Conservation (phyloP, 805 yeast species). For the Candida broadrunensis region DNA sequence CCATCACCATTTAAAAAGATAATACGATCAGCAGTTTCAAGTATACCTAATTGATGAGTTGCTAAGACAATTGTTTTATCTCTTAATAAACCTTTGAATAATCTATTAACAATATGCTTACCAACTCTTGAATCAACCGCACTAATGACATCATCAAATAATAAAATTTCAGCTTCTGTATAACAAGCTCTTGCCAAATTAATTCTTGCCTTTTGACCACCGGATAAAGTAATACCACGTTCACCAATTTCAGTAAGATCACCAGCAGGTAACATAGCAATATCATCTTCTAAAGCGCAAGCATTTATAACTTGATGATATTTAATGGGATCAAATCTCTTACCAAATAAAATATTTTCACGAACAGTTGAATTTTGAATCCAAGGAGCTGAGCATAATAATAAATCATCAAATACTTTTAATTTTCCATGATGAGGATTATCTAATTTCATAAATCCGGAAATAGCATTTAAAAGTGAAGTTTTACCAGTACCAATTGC, state of each 20-base stretch:
- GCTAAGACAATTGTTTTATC: slow-evolving; percentile 38
- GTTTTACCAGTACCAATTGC: slow-evolving; percentile 44
- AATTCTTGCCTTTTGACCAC: slow-evolving; percentile 46
- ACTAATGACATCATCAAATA: slow-evolving; percentile 43
- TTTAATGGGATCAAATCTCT: slow-evolving; percentile 21
- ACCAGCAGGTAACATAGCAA: slow-evolving; percentile 29
- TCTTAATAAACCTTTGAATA: slow-evolving; percentile 31
- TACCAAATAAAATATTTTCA: slow-evolving; percentile 38
- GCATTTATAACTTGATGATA: slow-evolving; percentile 31
- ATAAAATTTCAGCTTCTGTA: slow-evolving; percentile 27
- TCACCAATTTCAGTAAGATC: slow-evolving; percentile 45
- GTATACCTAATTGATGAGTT: slow-evolving; percentile 41
- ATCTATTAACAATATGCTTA: slow-evolving; percentile 34
- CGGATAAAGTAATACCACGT: slow-evolving; percentile 42
- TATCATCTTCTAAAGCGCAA: slow-evolving; percentile 40
- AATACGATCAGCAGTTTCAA: slow-evolving; percentile 36
- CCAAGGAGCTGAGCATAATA: slow-evolving; percentile 40
- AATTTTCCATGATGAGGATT: slow-evolving; percentile 24
- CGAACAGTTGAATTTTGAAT: slow-evolving; percentile 42
- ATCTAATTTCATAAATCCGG: slow-evolving; percentile 36
- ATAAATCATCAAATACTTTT: slow-evolving; percentile 23
- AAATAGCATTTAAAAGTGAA: slow-evolving; percentile 36
- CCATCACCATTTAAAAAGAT: slow-evolving; percentile 42
- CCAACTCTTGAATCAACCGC: slow-evolving; percentile 46
- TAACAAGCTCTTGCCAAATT: slow-evolving; percentile 44